phyloP scores from a whole-genome alignment of 2,329 filamentous ascomycete genomes.

The Myriosclerotinia scirpicola region DNA sequence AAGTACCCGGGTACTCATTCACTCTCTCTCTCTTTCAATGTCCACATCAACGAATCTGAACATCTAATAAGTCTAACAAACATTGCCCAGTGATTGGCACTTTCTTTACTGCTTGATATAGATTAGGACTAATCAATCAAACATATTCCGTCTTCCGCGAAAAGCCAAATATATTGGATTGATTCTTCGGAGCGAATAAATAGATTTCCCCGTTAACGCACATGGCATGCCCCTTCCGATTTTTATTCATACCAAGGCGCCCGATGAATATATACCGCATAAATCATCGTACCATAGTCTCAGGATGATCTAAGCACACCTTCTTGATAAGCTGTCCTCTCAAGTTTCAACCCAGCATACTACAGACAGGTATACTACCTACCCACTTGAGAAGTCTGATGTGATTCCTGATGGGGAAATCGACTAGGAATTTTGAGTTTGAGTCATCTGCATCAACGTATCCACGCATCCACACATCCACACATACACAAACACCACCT shows the following conservation, averaged over 20 bases:
- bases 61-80: background rate
- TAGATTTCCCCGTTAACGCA: background rate
- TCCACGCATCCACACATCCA: background rate
- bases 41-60: background rate
- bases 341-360: background rate
- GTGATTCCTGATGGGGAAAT: background rate
- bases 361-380: background rate
- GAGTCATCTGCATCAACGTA: slow-evolving; percentile 3
- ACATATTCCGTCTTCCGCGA: slow-evolving; percentile 19
- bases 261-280: background rate
- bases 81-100: background rate
- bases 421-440: no score
- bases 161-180: slow-evolving; percentile 9
- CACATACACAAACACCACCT: background rate
- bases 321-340: background rate
- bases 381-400: background rate
- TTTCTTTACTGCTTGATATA: slow-evolving; percentile 1
- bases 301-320: slow-evolving; percentile 13
- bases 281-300: slow-evolving; percentile 2
- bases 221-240: slow-evolving; percentile 13
- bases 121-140: slow-evolving; percentile 1
- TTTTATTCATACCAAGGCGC: slow-evolving; percentile 11
- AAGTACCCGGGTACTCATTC: background rate
- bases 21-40: background rate
- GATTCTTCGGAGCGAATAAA: background rate